Conservation (phyloP, 768 basidiomycete species). For the Exsudoporus frostii region DNA sequence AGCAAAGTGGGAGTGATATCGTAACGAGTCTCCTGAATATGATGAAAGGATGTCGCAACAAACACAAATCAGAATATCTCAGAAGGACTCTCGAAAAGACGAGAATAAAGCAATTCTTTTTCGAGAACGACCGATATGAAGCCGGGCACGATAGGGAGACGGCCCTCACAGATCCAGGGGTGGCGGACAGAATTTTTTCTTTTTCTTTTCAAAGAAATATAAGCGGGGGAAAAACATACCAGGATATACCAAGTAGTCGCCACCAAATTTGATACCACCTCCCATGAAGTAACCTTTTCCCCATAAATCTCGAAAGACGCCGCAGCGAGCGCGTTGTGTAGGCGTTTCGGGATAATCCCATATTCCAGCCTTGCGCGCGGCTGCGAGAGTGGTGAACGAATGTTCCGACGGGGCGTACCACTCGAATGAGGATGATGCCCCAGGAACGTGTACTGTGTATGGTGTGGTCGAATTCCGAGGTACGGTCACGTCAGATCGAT, state of each 20-base stretch:
- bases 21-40: slow-evolving; percentile 82
- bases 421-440: slow-evolving; percentile 54
- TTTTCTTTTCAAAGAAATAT: neutral
- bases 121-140: neutral
- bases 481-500: neutral
- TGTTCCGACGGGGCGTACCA: slow-evolving; percentile 60
- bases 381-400: slow-evolving; percentile 53
- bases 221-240: slow-evolving; percentile 45
- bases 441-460: slow-evolving; percentile 65
- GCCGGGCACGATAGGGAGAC: neutral
- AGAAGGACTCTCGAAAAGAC: neutral
- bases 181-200: neutral
- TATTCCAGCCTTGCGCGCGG: slow-evolving; percentile 63
- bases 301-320: slow-evolving; percentile 78
- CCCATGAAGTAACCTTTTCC: slow-evolving; percentile 85
- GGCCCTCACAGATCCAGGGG: neutral
- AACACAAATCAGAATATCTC: slow-evolving; percentile 4
- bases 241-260: slow-evolving; percentile 95
- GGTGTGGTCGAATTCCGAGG: slow-evolving; percentile 14
- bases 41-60: neutral
- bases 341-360: slow-evolving; percentile 73
- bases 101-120: neutral
- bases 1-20: slow-evolving; percentile 96
- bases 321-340: slow-evolving; percentile 70
- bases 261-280: slow-evolving; percentile 90